Conservation (phyloP, 2,329 filamentous ascomycete genomes). For the Samsoniella hepiali region DNA sequence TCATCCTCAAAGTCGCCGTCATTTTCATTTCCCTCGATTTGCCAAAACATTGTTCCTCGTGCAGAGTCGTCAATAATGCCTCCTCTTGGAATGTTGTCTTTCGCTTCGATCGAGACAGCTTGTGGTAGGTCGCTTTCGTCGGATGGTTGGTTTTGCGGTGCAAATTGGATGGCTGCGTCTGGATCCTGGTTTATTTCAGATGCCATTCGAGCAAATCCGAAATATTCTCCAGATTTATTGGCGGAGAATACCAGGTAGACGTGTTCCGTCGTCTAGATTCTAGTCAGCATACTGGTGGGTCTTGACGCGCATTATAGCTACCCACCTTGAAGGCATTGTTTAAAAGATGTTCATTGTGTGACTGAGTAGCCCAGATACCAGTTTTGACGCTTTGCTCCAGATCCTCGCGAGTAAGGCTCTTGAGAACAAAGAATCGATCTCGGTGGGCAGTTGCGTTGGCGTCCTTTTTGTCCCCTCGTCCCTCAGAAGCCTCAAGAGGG, state of each 20-base stretch:
- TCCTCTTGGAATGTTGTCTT: slow-evolving; percentile 73
- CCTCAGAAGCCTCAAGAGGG: background rate
- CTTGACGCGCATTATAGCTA: background rate
- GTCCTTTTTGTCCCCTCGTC: background rate
- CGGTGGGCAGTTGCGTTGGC: slow-evolving; percentile 33
- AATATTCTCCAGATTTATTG: slow-evolving; percentile 96
- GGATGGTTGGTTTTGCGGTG: slow-evolving; percentile 58
- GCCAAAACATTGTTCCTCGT: slow-evolving; percentile 96
- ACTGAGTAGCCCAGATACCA: slow-evolving; percentile 89
- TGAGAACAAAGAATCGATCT: slow-evolving; percentile 87
- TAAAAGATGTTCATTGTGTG: slow-evolving; percentile 81
- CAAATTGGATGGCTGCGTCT: slow-evolving; percentile 65
- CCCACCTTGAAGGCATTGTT: slow-evolving; percentile 78
- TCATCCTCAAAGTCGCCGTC: slow-evolving; percentile 45
- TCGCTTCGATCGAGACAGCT: slow-evolving; percentile 76
- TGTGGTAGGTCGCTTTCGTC: slow-evolving; percentile 67
- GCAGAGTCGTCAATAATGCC: slow-evolving; percentile 90
- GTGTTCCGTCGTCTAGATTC: slow-evolving; percentile 66
- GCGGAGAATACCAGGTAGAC: slow-evolving; percentile 94
- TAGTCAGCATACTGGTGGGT: background rate
- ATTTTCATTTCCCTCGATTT: slow-evolving; percentile 63
- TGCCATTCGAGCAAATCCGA: slow-evolving; percentile 87
- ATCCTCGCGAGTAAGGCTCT: slow-evolving; percentile 88
- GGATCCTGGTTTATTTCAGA: slow-evolving; percentile 80
- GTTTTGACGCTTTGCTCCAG: slow-evolving; percentile 84